These are phyloP conservation scores for Aspergillus amoenus DNA, from an alignment of 2,329 filamentous ascomycete genomes.

Conservation along the genomic window DNA sequence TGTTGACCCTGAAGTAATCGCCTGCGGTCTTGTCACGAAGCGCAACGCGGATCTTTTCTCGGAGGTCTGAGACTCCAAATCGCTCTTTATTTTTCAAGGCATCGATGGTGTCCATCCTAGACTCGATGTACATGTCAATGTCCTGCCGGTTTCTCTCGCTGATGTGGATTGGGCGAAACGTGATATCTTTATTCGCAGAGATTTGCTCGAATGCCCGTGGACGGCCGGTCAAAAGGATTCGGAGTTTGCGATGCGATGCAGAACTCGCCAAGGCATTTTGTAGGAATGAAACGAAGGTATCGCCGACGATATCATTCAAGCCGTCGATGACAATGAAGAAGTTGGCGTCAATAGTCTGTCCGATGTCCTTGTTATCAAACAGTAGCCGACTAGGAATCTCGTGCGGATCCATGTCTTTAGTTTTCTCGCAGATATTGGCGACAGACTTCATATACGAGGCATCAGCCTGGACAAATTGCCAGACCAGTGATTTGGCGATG, in stretches of 20 bases:
- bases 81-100: conserved; percentile 21
- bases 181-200: conserved; percentile 3
- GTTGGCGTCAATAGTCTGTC: conserved; percentile 18
- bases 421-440: conserved; percentile 14
- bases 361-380: conserved; percentile 14
- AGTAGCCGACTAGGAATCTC: conserved; percentile 13
- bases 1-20: conserved; percentile 28
- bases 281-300: conserved; percentile 22
- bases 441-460: conserved; percentile 19
- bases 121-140: conserved; percentile 24
- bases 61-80: conserved; percentile 19
- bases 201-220: conserved; percentile 21
- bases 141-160: conserved; percentile 21
- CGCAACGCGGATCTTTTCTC: conserved; percentile 19
- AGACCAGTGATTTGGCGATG: conserved; percentile 19
- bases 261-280: conserved; percentile 6
- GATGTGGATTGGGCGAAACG: conserved; percentile 17
- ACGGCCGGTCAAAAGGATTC: conserved; percentile 23
- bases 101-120: conserved; percentile 27
- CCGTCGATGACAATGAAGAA: conserved; percentile 50
- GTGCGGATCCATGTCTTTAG: conserved; percentile 16
- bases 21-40: conserved; percentile 23
- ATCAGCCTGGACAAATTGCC: conserved; percentile 19
- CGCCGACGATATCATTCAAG: conserved; percentile 45
- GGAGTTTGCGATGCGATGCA: conserved; percentile 12